These are phyloP conservation scores for Pseudotulostoma volvatum DNA, from an alignment of 495 filamentous ascomycete genomes.

Conservation along the genomic window DNA sequence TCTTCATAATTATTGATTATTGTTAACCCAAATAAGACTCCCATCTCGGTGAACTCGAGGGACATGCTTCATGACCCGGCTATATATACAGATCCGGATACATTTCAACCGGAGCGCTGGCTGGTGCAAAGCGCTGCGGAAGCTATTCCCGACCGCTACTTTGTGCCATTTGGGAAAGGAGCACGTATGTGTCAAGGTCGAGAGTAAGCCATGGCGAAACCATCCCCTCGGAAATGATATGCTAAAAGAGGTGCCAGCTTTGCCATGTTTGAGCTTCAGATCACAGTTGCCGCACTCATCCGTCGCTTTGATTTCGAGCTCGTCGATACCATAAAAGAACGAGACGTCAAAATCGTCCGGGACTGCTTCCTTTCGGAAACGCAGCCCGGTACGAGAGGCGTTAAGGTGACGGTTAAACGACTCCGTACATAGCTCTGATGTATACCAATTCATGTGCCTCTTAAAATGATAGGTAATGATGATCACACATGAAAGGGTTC, in stretches of 20 bases:
- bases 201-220: conserved; percentile 23
- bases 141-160: conserved; percentile 19
- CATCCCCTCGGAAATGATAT: too few relatives aligned
- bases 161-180: conserved; percentile 31
- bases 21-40: conserved; percentile 9
- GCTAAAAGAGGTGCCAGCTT: too few relatives aligned
- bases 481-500: too few relatives aligned
- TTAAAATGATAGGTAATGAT: too few relatives aligned
- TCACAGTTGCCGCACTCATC: conserved; percentile 14
- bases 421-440: too few relatives aligned
- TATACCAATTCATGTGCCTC: too few relatives aligned
- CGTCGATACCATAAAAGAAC: conserved; percentile 11
- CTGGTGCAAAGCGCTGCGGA: conserved; percentile 10
- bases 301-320: conserved; percentile 18
- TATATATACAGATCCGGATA: conserved; percentile 20
- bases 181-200: conserved; percentile 30
- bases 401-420: conserved; percentile 16
- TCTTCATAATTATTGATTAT: too few relatives aligned
- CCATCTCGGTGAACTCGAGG: conserved; percentile 12
- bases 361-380: conserved; percentile 19
- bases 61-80: conserved; percentile 22
- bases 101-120: conserved; percentile 32
- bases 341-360: conserved; percentile 15
- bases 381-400: conserved; percentile 5
- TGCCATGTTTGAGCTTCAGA: too few relatives aligned